phyloP scores from a whole-genome alignment of 2,329 filamentous ascomycete genomes.

The Curvularia hawaiiensis region DNA sequence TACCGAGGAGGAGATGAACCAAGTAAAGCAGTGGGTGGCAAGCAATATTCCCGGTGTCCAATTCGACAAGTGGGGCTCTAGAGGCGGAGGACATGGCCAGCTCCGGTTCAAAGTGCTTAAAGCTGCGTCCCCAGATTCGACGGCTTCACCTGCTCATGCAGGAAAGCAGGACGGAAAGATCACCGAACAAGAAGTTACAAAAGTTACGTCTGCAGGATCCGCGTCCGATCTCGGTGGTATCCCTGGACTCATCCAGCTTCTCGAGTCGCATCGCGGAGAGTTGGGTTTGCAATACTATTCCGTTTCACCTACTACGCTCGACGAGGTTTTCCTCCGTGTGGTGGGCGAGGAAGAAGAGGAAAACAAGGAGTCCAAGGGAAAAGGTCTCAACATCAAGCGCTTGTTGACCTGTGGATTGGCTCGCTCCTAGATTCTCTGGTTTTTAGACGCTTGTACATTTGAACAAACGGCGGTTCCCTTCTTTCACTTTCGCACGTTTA shows the following conservation, averaged over 20 bases:
- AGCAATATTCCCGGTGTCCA: slow-evolving; percentile 66
- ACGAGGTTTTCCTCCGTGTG: slow-evolving; percentile 88
- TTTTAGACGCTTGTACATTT: background rate
- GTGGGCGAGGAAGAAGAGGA: slow-evolving; percentile 73
- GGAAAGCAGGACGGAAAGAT: slow-evolving; percentile 16
- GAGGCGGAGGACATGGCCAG: slow-evolving; percentile 80
- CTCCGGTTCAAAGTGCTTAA: slow-evolving; percentile 79
- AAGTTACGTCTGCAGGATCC: slow-evolving; percentile 23
- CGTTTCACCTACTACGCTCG: slow-evolving; percentile 83
- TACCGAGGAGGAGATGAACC: slow-evolving; percentile 67
- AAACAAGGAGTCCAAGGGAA: slow-evolving; percentile 46
- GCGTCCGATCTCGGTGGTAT: slow-evolving; percentile 55
- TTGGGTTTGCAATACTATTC: slow-evolving; percentile 85
- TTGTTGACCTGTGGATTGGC: slow-evolving; percentile 2
- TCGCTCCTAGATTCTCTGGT: background rate
- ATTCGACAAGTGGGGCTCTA: slow-evolving; percentile 62
- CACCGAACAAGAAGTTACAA: slow-evolving; percentile 24
- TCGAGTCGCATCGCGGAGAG: slow-evolving; percentile 72
- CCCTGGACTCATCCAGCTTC: slow-evolving; percentile 69
- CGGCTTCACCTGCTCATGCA: slow-evolving; percentile 34
- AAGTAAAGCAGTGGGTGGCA: slow-evolving; percentile 69
- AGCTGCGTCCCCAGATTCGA: slow-evolving; percentile 40
- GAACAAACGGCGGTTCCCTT: background rate
- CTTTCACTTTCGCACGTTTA: background rate
- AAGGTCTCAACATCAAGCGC: slow-evolving; percentile 3